phyloP scores from a whole-genome alignment of 2,329 filamentous ascomycete genomes.

The Xylogone sp. region DNA sequence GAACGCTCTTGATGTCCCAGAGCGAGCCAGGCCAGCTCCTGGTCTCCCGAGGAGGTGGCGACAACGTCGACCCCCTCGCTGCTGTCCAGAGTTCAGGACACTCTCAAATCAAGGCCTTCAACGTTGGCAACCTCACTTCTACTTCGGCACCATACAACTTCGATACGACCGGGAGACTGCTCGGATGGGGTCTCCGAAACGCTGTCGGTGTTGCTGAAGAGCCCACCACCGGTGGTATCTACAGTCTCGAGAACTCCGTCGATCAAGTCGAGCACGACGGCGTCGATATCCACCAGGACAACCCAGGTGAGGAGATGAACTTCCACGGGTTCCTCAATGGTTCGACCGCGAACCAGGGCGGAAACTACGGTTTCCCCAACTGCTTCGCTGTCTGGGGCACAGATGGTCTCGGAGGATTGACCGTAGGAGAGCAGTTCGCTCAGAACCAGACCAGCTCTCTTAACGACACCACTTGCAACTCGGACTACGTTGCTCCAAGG shows the following conservation, averaged over 20 bases:
- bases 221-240: conserved; percentile 46
- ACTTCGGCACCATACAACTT: conserved; percentile 38
- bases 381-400: conserved; percentile 67
- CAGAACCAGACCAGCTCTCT: conserved; percentile 32
- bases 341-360: conserved; percentile 29
- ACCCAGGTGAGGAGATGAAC: conserved; percentile 73
- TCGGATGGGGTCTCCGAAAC: conserved; percentile 70
- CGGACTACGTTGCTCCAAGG: conserved; percentile 43
- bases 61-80: conserved; percentile 58
- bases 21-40: conserved; percentile 54
- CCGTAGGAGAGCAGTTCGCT: conserved; percentile 48
- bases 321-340: conserved; percentile 56
- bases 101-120: conserved; percentile 64
- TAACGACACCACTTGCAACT: conserved; percentile 42
- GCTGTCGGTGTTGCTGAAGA: conserved; percentile 69
- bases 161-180: conserved; percentile 41
- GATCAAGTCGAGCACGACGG: conserved; percentile 57
- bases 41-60: conserved; percentile 60
- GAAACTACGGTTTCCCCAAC: conserved; percentile 67
- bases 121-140: conserved; percentile 32
- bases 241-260: conserved; percentile 66
- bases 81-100: conserved; percentile 49
- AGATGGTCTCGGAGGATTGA: conserved; percentile 33
- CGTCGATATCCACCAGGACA: conserved; percentile 61
- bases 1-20: conserved; percentile 61